Conservation (phyloP, 2,329 filamentous ascomycete genomes). For the Nakataea oryzae region DNA sequence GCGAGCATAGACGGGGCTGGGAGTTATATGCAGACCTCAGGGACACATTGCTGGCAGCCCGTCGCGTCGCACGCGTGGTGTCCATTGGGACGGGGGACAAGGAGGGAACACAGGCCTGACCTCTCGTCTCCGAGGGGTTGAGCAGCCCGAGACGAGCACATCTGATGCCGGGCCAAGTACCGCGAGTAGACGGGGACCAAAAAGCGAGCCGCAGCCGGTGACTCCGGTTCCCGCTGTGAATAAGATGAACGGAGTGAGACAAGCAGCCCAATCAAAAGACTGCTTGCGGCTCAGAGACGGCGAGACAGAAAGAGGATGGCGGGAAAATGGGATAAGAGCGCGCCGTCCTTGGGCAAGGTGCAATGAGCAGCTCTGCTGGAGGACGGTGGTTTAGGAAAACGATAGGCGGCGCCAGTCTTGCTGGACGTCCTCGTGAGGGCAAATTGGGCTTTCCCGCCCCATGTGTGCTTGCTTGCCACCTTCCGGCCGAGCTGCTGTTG, state of each 20-base stretch:
- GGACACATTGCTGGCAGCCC: slow-evolving; percentile 29
- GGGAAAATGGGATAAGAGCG: background rate
- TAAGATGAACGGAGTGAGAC: slow-evolving; percentile 7
- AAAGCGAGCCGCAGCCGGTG: background rate
- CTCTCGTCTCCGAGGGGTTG: background rate
- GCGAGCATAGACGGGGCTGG: slow-evolving; percentile 12
- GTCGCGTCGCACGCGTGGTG: slow-evolving; percentile 13
- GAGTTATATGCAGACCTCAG: slow-evolving; percentile 21
- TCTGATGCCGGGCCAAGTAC: background rate
- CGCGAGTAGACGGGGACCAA: background rate
- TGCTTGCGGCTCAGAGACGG: background rate
- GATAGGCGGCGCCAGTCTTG: background rate
- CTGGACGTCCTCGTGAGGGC: background rate
- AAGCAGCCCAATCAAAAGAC: slow-evolving; percentile 9
- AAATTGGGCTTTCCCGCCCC: background rate
- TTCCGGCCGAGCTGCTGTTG: background rate
- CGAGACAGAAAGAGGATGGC: background rate
- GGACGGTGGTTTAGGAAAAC: background rate
- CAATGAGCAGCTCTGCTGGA: background rate
- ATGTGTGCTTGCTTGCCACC: background rate
- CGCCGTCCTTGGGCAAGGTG: background rate
- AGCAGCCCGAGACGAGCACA: background rate
- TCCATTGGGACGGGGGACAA: slow-evolving; percentile 8
- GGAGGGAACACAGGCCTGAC: background rate
- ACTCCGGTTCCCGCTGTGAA: background rate